Base-by-base conservation (phyloP, 805 yeast genomes). In the Tetrapisispora taiwanensis region DNA sequence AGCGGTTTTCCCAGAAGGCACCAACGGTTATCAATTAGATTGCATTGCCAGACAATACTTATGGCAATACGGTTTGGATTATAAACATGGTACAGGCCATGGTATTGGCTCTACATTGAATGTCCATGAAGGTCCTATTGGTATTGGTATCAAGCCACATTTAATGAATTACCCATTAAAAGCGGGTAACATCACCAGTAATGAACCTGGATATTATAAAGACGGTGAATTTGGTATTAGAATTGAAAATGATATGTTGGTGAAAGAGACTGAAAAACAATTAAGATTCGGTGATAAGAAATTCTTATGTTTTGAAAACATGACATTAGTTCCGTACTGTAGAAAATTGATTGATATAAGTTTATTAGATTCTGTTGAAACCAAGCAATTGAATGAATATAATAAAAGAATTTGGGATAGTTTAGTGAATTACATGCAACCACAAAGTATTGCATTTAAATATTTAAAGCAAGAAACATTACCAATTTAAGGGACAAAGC, bases 61-160 rank as follows among this genome's bases (percentile, higher is more conserved):
- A 47, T 84, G 94, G 88, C 69, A 76, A 33, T 71, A 78, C 42
- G 97, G 97, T 0, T 68, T 86, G 40, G 92, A 85, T 60, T 92
- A 84, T 60, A 76, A 81, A 50, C 98, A 92, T 63, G 97, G 98
- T 9, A 87, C 97, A 0, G 96, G 97, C 1, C 98, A 92, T 63
- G 98, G 98, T 4, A 84, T 92, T n/a, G 97, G 96, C 2, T 74
- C 89, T 18, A 90, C 74, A 59, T 76, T 94, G 38, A 82, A 83
- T 60, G 97, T 92, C 15, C 98, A 92, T 61, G 96, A 94, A 58
- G 92, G 94, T 0, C 97, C 97, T 1, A 74, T 90, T 44, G 95
- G 89, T 14, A 78, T 92, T 47, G 85, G 83, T 46, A 68, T 62
- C 58, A 70, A 72, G 54, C 64, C 69, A 22, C 67, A 72, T 14